These are phyloP conservation scores for Rubia occidens DNA, from an alignment of 305 asterid genomes.

Conservation along the genomic window DNA sequence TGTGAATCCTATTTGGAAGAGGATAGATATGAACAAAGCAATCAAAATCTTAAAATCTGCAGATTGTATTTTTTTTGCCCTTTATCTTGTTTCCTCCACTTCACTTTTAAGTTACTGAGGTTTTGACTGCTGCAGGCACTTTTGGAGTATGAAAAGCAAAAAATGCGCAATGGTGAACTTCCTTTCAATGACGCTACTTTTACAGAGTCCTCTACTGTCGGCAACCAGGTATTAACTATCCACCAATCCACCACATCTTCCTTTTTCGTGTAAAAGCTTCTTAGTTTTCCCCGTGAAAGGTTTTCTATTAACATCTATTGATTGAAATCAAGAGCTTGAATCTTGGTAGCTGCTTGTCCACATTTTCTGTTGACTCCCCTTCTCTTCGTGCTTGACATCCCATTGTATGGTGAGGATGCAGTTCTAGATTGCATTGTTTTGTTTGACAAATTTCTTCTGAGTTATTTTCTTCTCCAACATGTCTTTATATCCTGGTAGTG, in stretches of 20 bases:
- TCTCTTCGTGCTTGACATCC: not conserved
- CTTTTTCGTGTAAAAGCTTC: not conserved
- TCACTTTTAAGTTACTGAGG: slow-evolving; percentile 21
- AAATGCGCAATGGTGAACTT: slow-evolving; percentile 81
- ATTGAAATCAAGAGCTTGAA: not conserved
- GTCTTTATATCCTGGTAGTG: not conserved
- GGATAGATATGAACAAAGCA: not conserved
- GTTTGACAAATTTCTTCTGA: not conserved
- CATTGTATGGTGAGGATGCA: not conserved
- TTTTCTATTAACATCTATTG: not conserved
- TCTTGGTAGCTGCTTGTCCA: not conserved
- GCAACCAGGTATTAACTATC: slow-evolving; percentile 48
- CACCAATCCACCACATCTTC: not conserved
- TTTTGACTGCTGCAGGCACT: slow-evolving; percentile 46
- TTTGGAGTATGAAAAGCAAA: slow-evolving; percentile 77
- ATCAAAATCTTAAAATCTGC: no score
- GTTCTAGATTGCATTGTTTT: not conserved
- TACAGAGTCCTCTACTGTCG: slow-evolving; percentile 47
- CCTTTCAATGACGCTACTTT: slow-evolving; percentile 62
- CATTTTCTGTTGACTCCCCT: not conserved
- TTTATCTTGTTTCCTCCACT: slow-evolving; percentile 4
- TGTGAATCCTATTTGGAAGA: not conserved
- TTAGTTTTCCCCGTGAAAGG: not conserved
- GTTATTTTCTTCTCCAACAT: not conserved
- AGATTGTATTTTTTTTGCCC: not conserved